Conservation (phyloP, 192 early-diverging fungal genomes). For the Helicostylum pulchrum region DNA sequence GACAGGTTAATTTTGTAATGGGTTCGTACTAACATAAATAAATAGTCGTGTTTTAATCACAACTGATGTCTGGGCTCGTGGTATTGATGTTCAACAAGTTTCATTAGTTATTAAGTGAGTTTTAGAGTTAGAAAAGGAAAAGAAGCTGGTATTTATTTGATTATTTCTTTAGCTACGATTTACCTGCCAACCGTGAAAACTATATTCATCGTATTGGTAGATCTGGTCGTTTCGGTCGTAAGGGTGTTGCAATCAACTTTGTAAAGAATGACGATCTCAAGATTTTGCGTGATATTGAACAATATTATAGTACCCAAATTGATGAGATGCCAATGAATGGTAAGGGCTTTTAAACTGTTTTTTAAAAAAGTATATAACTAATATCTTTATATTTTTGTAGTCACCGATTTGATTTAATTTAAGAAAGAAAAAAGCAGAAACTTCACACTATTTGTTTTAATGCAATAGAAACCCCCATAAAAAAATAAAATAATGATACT, state of each 20-base stretch:
- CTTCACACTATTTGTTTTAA: too few species aligned
- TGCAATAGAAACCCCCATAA: too few species aligned
- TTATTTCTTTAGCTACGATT: constrained; percentile 67
- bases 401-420: constrained; percentile 16
- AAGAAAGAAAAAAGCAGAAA: neutral
- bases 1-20: neutral
- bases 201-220: constrained; percentile 99
- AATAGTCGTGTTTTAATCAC: constrained; percentile 92
- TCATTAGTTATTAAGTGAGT: constrained; percentile 82
- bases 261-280: constrained; percentile 92
- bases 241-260: constrained; percentile 99
- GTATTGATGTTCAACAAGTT: constrained; percentile 99
- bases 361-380: neutral
- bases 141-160: neutral
- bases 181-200: constrained; percentile 92
- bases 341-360: constrained; percentile 2
- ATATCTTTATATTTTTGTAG: neutral
- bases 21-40: constrained; percentile 3
- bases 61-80: constrained; percentile 98
- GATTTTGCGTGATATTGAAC: constrained; percentile 95
- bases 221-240: constrained; percentile 95
- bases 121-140: neutral
- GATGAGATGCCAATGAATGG: constrained; percentile 92
- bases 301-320: constrained; percentile 97
- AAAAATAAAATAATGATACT: too few species aligned